Base-by-base conservation (phyloP, 2,329 filamentous ascomycete species). In the Colletotrichum higginsianum region DNA sequence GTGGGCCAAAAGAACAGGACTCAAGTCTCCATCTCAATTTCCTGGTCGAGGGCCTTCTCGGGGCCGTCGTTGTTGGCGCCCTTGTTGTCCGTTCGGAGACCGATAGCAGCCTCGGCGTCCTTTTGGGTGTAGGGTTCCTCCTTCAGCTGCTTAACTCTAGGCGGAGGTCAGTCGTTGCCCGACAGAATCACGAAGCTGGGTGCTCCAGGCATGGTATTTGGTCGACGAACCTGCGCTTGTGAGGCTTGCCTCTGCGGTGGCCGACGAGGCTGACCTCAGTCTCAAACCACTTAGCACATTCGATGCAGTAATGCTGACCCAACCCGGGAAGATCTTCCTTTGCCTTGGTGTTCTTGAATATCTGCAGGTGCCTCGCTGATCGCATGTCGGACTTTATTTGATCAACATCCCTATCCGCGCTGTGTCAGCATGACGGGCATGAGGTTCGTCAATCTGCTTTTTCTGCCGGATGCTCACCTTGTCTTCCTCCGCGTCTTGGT, bases 231-330 rank as follows among this genome's bases (percentile, higher is more conserved):
- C 93, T 93, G 86, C 95, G 90, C 89, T 95, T 98, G 84, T 99
- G 96, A 75, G 94, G 94, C 84, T 98, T 99, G 77, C 94, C 94
- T 81, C 93, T 94, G 68, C 87, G 87, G 83, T 99, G 96, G 38
- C 89, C 87, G 46, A 88, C 86, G 69, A 97, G 85, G 76, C 94
- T 97, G 77, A 88, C 82, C 75, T 96, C 93, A 61, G 91, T 93
- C 81, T 98, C 96, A 81, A 97, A 98, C 92, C 94, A 98, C 85
- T 97, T 98, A 74, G 96, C 93, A 82, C 96, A 99, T 82, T 98
- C 93, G 18, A 93, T 87, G 82, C 96, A 99, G 83, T 98, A 98
- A 80, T 92, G 92, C 76, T 90, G 88, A 35, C 96, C 96, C 60
- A 98, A 86, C 0, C 91, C 96, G 3, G 96, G 96, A 46, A 98